These are phyloP conservation scores for Phascolomyces articulosus DNA, from an alignment of 371 early-diverging fungal species.

Conservation along the genomic window DNA sequence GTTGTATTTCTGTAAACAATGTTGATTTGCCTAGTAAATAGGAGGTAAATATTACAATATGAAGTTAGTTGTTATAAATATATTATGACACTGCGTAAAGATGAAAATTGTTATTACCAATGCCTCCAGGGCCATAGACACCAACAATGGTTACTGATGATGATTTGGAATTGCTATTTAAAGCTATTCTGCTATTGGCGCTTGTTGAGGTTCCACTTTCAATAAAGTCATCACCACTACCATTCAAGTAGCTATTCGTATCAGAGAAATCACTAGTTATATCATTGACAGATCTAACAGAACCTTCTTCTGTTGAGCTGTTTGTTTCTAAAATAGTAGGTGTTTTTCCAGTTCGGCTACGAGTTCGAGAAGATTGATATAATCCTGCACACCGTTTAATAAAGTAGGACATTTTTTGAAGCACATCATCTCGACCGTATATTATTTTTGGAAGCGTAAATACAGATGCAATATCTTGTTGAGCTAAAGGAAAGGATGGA, in stretches of 20 bases:
- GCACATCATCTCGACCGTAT: conserved; percentile 41
- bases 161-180: conserved; percentile 13
- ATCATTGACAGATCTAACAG: conserved; percentile 11
- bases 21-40: conserved; percentile 40
- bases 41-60: too few relatives aligned
- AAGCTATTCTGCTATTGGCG: conserved; percentile 14
- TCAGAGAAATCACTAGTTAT: conserved; percentile 23
- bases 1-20: conserved; percentile 36
- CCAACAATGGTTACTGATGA: conserved; percentile 30
- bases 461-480: conserved; percentile 47
- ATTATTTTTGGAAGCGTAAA: conserved; percentile 47
- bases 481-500: conserved; percentile 37
- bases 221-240: conserved; percentile 30
- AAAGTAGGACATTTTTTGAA: conserved; percentile 37
- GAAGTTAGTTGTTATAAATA: too few relatives aligned
- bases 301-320: too few relatives aligned
- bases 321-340: too few relatives aligned
- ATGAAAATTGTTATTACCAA: conserved; percentile 20
- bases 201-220: conserved; percentile 31
- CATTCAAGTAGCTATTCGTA: too few relatives aligned
- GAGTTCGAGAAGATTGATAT: conserved; percentile 21
- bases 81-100: too few relatives aligned
- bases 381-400: conserved; percentile 38
- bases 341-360: not conserved
- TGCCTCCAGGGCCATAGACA: conserved; percentile 46